These are phyloP conservation scores for Coriolopsis trogii DNA, from an alignment of 1,284 basidiomycete species.

Conservation along the genomic window DNA sequence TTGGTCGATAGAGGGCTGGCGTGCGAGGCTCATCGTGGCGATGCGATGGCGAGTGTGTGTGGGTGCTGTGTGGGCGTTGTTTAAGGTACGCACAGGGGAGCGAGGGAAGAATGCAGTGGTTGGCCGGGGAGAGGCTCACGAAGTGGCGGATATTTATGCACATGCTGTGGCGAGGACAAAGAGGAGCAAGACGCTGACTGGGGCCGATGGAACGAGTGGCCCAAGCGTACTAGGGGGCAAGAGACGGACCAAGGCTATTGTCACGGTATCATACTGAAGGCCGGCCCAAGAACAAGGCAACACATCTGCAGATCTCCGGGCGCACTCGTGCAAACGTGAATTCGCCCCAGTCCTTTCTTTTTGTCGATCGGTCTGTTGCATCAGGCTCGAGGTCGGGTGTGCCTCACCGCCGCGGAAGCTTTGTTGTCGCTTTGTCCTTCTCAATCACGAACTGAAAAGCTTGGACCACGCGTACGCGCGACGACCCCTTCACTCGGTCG, in stretches of 20 bases:
- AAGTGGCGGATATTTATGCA: constrained; percentile 15
- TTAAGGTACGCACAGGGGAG: not conserved
- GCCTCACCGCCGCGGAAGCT: constrained; percentile 15
- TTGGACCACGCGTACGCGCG: constrained; percentile 3
- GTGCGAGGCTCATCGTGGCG: not conserved
- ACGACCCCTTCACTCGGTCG: not conserved
- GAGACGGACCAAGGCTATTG: constrained; percentile 18
- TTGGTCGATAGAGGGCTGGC: constrained; percentile 10
- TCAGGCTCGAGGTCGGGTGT: no score
- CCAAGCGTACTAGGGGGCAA: constrained; percentile 19
- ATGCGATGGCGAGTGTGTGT: not conserved
- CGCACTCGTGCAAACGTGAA: no score
- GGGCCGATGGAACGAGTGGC: constrained; percentile 16
- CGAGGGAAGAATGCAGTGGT: not conserved
- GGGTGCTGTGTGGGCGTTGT: not conserved
- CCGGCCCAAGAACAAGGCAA: constrained; percentile 17
- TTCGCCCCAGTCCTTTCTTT: no score
- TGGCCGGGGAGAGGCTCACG: not conserved
- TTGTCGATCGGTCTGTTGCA: constrained; percentile 9
- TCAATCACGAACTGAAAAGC: constrained; percentile 3
- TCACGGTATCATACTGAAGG: constrained; percentile 14
- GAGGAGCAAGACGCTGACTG: constrained; percentile 11
- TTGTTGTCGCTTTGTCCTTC: constrained; percentile 14
- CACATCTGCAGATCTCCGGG: constrained; percentile 20
- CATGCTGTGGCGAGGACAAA: constrained; percentile 16